A percentile compares a stretch with the other conserved stretches of the same genome.
Evolutionary conservation across 768 basidiomycete species (phyloP).

Genomic region (Kwoniella dejecticola): DNA sequence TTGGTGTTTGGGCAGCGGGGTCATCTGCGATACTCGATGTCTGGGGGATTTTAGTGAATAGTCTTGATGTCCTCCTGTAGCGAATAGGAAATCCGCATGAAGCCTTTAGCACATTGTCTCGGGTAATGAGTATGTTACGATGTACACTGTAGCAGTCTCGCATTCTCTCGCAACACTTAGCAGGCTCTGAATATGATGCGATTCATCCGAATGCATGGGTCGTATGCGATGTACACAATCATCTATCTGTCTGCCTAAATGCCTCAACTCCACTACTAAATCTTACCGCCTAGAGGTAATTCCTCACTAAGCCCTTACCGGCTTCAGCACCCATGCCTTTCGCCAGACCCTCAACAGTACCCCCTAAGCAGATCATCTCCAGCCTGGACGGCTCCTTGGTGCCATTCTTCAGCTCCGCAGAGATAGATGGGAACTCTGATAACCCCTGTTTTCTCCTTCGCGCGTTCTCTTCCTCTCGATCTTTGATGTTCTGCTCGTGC

Average conservation of each 20-base stretch:
- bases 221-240: neutral
- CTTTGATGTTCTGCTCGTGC: conserved; percentile 76
- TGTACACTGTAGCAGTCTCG: too few relatives aligned
- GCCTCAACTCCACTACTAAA: neutral
- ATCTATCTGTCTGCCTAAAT: conserved; percentile 2
- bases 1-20: conserved; percentile 83
- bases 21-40: conserved; percentile 58
- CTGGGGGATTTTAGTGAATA: neutral
- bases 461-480: conserved; percentile 86
- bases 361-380: conserved; percentile 80
- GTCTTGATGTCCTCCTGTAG: too few relatives aligned
- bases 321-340: conserved; percentile 70
- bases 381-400: conserved; percentile 84
- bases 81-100: too few relatives aligned
- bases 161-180: too few relatives aligned
- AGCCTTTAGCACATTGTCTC: too few relatives aligned
- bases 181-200: too few relatives aligned
- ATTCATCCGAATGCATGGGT: conserved; percentile 11
- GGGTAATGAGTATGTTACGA: too few relatives aligned
- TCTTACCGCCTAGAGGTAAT: conserved; percentile 67
- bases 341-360: conserved; percentile 82
- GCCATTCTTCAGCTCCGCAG: conserved; percentile 79
- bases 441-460: conserved; percentile 77
- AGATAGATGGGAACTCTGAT: conserved; percentile 82
- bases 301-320: conserved; percentile 71